Conservation (phyloP, 192 early-diverging fungal species). For the Lobulomyces angularis region DNA sequence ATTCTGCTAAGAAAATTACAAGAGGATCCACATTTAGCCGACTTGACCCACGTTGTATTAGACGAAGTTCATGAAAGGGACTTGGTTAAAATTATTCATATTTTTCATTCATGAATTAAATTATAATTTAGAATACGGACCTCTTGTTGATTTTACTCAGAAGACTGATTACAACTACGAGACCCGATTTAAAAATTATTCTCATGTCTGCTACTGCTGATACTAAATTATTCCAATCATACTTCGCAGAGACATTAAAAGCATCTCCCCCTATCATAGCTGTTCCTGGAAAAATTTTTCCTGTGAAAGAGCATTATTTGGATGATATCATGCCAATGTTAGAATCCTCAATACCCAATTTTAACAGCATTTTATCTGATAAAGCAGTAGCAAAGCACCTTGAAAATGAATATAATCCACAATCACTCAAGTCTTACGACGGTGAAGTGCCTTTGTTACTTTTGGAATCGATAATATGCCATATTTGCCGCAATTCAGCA, state of each 20-base stretch:
- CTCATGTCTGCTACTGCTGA: slow-evolving; percentile 90
- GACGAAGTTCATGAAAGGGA: slow-evolving; percentile 77
- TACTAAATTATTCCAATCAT: slow-evolving; percentile 58
- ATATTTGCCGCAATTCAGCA: slow-evolving; percentile 22
- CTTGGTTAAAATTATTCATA: slow-evolving; percentile 17
- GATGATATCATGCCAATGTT: slow-evolving; percentile 43
- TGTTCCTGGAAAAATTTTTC: slow-evolving; percentile 45
- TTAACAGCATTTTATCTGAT: slow-evolving; percentile 6
- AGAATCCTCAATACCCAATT: background rate
- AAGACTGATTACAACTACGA: slow-evolving; percentile 32
- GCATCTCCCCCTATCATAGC: slow-evolving; percentile 36
- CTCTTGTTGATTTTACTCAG: slow-evolving; percentile 67
- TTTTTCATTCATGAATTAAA: slow-evolving; percentile 1
- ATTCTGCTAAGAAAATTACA: slow-evolving; percentile 60
- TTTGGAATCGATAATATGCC: slow-evolving; percentile 49
- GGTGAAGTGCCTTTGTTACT: slow-evolving; percentile 30
- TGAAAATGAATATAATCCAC: slow-evolving; percentile 26
- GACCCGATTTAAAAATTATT: slow-evolving; percentile 57
- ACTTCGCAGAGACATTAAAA: slow-evolving; percentile 47
- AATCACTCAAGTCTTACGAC: slow-evolving; percentile 16
- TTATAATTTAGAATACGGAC: slow-evolving; percentile 48
- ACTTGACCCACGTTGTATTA: slow-evolving; percentile 57
- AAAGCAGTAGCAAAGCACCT: slow-evolving; percentile 5
- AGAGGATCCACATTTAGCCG: slow-evolving; percentile 42
- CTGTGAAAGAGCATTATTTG: slow-evolving; percentile 36